These are phyloP conservation scores for Aspergillus phoenicis DNA, from an alignment of 2,329 filamentous ascomycete genomes.

Conservation along the genomic window DNA sequence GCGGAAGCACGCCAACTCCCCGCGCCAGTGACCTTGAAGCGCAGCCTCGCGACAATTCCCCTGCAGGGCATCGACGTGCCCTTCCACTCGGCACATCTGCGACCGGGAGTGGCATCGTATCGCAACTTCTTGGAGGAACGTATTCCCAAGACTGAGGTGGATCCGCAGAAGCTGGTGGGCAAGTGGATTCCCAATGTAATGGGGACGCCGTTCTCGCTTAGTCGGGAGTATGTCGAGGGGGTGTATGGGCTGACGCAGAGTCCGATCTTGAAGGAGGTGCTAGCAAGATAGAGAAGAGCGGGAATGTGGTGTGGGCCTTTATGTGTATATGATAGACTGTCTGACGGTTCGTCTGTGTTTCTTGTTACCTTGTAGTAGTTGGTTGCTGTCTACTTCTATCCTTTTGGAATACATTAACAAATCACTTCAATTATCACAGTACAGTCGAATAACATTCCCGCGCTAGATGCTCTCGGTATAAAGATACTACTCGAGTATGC, in stretches of 20 bases:
- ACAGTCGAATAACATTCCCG: no score
- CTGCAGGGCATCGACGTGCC: constrained; percentile 11
- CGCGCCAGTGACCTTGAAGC: neutral
- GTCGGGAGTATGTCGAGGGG: neutral
- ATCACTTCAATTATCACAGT: no score
- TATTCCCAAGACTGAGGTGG: neutral
- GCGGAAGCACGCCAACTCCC: neutral
- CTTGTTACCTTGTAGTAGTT: neutral
- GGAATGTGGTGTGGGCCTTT: neutral
- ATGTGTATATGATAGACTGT: neutral
- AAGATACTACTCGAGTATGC: no score
- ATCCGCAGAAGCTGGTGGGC: constrained; percentile 7
- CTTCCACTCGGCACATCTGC: constrained; percentile 10
- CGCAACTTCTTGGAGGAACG: constrained; percentile 4
- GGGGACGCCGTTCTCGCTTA: constrained; percentile 9
- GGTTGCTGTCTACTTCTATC: no score
- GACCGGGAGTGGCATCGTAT: constrained; percentile 3
- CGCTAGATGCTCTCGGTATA: no score
- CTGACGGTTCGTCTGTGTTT: neutral
- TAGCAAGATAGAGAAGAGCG: neutral
- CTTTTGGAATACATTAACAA: no score
- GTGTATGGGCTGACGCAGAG: neutral
- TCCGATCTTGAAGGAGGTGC: neutral
- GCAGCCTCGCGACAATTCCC: constrained; percentile 3
- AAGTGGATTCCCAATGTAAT: constrained; percentile 10